These are phyloP conservation scores for Ganoderma resinaceum DNA, from an alignment of 1,284 basidiomycete genomes.

Conservation along the genomic window DNA sequence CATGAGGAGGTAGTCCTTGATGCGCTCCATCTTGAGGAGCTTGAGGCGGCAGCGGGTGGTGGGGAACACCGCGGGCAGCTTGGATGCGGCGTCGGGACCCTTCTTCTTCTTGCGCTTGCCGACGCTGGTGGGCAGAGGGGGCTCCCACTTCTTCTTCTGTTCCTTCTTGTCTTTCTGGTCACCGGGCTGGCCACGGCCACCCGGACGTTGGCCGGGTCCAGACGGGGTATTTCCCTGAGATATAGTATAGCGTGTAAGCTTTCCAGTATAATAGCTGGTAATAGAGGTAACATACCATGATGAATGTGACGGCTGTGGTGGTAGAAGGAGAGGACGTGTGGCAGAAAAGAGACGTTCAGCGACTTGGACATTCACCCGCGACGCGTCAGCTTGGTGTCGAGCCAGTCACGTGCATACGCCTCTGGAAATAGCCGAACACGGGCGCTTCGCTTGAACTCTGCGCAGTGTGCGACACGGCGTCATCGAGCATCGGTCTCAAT, in stretches of 20 bases:
- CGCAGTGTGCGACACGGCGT: slow-evolving; percentile 4
- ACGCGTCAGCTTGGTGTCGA: slow-evolving; percentile 64
- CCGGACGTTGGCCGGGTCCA: slow-evolving; percentile 54
- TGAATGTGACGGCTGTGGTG: slow-evolving; percentile 11
- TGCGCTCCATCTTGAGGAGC: slow-evolving; percentile 96
- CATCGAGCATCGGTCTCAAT: background rate
- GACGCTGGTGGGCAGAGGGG: slow-evolving; percentile 95
- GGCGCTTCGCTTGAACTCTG: slow-evolving; percentile 16
- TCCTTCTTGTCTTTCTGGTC: slow-evolving; percentile 69
- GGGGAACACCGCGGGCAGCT: slow-evolving; percentile 93
- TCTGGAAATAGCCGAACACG: slow-evolving; percentile 13
- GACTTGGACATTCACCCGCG: slow-evolving; percentile 41
- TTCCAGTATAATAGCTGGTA: background rate
- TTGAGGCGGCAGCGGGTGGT: slow-evolving; percentile 96
- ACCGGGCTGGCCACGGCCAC: slow-evolving; percentile 46
- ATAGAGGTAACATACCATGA: slow-evolving; percentile 33
- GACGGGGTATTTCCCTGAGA: slow-evolving; percentile 83
- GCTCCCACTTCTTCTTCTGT: slow-evolving; percentile 99
- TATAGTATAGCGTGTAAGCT: background rate
- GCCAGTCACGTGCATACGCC: slow-evolving; percentile 23
- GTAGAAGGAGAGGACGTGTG: slow-evolving; percentile 20
- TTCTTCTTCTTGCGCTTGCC: slow-evolving; percentile 95
- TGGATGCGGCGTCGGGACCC: slow-evolving; percentile 91
- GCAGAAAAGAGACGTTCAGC: slow-evolving; percentile 41
- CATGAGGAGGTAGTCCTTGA: slow-evolving; percentile 97